Percentiles rank a stretch among this genome's conserved stretches.
Conservation (phyloP, 129 eudicot species). For the Saposhnikovia divaricata region DNA sequence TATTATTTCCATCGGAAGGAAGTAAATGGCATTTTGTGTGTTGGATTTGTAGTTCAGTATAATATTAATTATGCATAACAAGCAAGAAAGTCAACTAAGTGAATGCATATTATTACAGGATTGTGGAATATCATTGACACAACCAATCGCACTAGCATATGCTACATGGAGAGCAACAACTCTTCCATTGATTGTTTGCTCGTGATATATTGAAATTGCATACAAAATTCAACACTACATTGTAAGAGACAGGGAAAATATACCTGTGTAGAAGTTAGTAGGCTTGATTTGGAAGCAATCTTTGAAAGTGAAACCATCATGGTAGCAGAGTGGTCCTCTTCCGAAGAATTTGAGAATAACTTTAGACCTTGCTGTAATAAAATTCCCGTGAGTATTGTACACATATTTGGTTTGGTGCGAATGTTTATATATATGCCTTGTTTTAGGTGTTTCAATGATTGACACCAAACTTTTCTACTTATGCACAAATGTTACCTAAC, state of each 20-base stretch:
- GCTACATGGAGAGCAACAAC: no score
- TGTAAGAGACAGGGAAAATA: constrained; percentile 1
- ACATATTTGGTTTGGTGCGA: no score
- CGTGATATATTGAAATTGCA: no score
- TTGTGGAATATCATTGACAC: no score
- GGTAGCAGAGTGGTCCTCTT: constrained; percentile 42
- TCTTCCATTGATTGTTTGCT: no score
- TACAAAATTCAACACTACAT: neutral
- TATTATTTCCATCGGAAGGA: no score
- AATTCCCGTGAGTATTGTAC: constrained; percentile 11
- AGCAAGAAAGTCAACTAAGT: no score
- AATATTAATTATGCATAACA: no score
- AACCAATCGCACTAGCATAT: no score
- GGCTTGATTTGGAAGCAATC: constrained; percentile 50
- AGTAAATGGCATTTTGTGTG: no score
- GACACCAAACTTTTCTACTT: neutral
- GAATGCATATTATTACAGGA: no score
- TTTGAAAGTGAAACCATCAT: constrained; percentile 76
- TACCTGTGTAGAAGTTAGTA: constrained; percentile 63
- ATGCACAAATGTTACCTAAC: neutral
- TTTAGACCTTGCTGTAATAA: constrained; percentile 50
- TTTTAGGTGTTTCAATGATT: neutral
- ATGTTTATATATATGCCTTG: neutral
- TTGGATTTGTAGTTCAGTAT: no score
- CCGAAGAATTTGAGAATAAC: constrained; percentile 44